Evolutionary conservation across 371 early-diverging fungal species (phyloP).

Genomic region (Batkoa obscura): DNA sequence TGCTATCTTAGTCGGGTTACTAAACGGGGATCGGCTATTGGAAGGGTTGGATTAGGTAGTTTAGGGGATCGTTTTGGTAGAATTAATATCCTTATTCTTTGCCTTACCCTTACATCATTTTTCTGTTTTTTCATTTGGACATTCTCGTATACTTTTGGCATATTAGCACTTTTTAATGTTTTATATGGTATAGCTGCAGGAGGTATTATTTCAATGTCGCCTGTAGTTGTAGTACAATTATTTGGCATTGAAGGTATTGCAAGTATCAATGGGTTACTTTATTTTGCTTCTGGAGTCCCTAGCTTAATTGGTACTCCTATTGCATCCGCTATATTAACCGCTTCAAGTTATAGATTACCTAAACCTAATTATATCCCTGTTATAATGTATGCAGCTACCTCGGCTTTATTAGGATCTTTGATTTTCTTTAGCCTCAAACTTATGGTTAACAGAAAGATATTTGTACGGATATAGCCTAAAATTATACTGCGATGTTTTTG

Average conservation of each 20-base stretch:
- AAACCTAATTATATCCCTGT: neutral
- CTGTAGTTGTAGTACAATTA: constrained; percentile 21
- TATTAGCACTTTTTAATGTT: constrained; percentile 25
- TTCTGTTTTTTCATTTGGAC: constrained; percentile 37
- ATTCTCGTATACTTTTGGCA: constrained; percentile 21
- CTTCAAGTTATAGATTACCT: neutral
- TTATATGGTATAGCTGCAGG: constrained; percentile 39
- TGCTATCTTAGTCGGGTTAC: constrained; percentile 25
- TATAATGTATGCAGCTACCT: neutral
- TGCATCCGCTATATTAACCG: constrained; percentile 20
- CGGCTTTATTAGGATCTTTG: neutral
- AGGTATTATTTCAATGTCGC: constrained; percentile 21
- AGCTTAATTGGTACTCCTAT: constrained; percentile 26
- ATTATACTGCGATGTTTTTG: too few species aligned
- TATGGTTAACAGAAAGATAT: neutral
- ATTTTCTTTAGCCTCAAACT: neutral
- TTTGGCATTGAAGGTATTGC: constrained; percentile 25
- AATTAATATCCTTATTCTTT: constrained; percentile 26
- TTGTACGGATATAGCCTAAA: too few species aligned
- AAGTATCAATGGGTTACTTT: constrained; percentile 18
- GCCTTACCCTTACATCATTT: constrained; percentile 21
- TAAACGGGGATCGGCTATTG: constrained; percentile 36
- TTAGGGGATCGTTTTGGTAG: constrained; percentile 39
- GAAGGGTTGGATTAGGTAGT: constrained; percentile 38
- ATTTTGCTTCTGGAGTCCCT: constrained; percentile 18